phyloP scores from a whole-genome alignment of 2,329 filamentous ascomycete genomes.

The Botrytis cinerea region DNA sequence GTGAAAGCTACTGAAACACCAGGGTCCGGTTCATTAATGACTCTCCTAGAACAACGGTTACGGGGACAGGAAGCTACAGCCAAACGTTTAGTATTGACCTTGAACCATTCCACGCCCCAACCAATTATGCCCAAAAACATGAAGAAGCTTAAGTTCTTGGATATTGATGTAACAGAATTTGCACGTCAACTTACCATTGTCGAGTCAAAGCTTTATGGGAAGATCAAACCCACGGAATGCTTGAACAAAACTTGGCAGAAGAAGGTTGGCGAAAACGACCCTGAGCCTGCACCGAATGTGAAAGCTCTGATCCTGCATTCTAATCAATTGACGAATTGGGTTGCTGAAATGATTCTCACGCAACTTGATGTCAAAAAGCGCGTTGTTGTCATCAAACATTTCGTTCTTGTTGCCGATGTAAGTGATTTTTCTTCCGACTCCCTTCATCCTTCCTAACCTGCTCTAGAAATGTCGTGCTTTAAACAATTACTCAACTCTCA shows the following conservation, averaged over 20 bases:
- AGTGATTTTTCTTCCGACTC: constrained; percentile 44
- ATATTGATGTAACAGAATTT: constrained; percentile 95
- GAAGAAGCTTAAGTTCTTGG: constrained; percentile 98
- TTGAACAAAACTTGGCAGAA: constrained; percentile 99
- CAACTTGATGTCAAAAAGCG: constrained; percentile 94
- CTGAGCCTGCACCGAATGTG: constrained; percentile 88
- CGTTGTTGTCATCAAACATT: constrained; percentile 97
- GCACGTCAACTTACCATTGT: constrained; percentile 97
- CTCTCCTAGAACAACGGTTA: constrained; percentile 84
- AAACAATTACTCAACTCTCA: constrained; percentile 97
- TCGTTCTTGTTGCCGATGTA: constrained; percentile 94
- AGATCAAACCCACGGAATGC: constrained; percentile 94
- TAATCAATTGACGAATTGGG: constrained; percentile 99
- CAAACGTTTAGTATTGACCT: constrained; percentile 82
- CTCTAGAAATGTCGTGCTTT: constrained; percentile 83
- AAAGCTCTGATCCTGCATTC: constrained; percentile 96
- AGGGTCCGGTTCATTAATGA: constrained; percentile 80
- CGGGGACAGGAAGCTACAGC: constrained; percentile 84
- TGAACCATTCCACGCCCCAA: constrained; percentile 77
- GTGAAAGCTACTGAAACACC: constrained; percentile 93
- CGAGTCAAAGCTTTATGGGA: constrained; percentile 90
- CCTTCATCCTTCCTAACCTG: constrained; percentile 35
- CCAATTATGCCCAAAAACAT: constrained; percentile 98
- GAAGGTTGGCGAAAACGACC: constrained; percentile 78
- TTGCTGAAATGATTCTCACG: constrained; percentile 96